Evolutionary conservation across 192 early-diverging fungal species (phyloP).

Genomic region (Coemansia sp.): DNA sequence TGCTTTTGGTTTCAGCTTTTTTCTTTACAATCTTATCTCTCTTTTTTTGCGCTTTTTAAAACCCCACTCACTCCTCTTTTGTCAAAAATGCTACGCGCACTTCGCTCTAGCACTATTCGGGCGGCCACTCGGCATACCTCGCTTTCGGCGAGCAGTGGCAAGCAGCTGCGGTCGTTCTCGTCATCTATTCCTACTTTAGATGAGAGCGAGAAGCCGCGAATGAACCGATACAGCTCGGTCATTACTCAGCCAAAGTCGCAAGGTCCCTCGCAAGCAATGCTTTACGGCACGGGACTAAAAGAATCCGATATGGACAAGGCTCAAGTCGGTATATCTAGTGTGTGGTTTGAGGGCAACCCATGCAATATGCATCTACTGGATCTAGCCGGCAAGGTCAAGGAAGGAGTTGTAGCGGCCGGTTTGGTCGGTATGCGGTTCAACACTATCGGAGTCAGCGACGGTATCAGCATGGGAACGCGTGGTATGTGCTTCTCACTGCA

Average conservation of each 20-base stretch:
- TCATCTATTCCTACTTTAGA: conserved; percentile 11
- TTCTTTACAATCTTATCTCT: background rate
- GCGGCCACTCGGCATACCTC: background rate
- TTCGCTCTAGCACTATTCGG: conserved; percentile 4
- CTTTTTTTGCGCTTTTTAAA: background rate
- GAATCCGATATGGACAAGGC: conserved; percentile 80
- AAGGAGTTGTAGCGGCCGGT: conserved; percentile 86
- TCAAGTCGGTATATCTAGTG: conserved; percentile 95
- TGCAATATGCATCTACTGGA: conserved; percentile 99
- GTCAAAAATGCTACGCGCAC: conserved; percentile 35
- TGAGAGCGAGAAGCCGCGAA: conserved; percentile 23
- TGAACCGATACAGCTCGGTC: conserved; percentile 84
- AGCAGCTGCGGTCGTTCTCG: conserved; percentile 13
- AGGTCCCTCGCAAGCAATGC: conserved; percentile 97
- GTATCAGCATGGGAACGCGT: conserved; percentile 94
- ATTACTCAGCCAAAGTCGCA: conserved; percentile 95
- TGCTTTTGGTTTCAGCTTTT: background rate
- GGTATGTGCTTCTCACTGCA: conserved; percentile 98
- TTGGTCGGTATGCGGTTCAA: conserved; percentile 97
- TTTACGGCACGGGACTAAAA: conserved; percentile 92
- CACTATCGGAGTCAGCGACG: conserved; percentile 97
- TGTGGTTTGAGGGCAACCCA: conserved; percentile 99
- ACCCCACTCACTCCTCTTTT: background rate
- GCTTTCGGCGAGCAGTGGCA: background rate
- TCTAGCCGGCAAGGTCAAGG: conserved; percentile 85